Percentiles rank a stretch among this genome's conserved stretches.
phyloP scores from a whole-genome alignment of 1,284 basidiomycete species.

The Peniophora sp. region DNA sequence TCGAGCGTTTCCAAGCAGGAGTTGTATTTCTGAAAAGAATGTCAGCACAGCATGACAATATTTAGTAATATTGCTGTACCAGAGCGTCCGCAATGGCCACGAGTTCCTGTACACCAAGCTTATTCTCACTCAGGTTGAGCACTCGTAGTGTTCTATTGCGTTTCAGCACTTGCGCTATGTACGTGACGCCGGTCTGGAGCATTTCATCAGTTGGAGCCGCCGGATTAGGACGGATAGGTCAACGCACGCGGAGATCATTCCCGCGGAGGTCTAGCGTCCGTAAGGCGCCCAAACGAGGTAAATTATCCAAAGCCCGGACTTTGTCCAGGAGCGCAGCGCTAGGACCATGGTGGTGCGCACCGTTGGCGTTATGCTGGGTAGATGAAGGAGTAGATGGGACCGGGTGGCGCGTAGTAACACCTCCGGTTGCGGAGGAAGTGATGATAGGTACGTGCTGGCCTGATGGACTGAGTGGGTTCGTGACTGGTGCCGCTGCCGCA shows the following conservation, averaged over 20 bases:
- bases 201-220: conserved; percentile 6
- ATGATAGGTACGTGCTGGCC: conserved; percentile 63
- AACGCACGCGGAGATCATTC: conserved; percentile 76
- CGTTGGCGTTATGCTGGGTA: conserved; percentile 1
- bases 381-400: conserved; percentile 17
- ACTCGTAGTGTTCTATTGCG: conserved; percentile 93
- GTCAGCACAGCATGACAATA: conserved; percentile 1
- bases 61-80: conserved; percentile 34
- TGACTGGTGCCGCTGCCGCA: conserved; percentile 18
- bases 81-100: conserved; percentile 83
- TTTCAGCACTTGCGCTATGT: conserved; percentile 92
- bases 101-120: conserved; percentile 79
- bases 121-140: conserved; percentile 90
- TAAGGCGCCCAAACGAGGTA: conserved; percentile 80
- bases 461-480: conserved; percentile 45
- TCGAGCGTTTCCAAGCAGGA: conserved; percentile 91
- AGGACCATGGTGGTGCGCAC: conserved; percentile 40
- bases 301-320: conserved; percentile 74
- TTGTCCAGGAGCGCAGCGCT: conserved; percentile 72
- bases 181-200: conserved; percentile 66
- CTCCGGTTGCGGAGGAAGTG: conserved; percentile 68
- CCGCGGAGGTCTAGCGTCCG: conserved; percentile 86
- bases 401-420: conserved; percentile 65
- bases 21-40: conserved; percentile 77
- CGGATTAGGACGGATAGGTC: not conserved